Conservation (phyloP, 148 eudicot genomes). For the Amaranthus hypochondriacus region DNA sequence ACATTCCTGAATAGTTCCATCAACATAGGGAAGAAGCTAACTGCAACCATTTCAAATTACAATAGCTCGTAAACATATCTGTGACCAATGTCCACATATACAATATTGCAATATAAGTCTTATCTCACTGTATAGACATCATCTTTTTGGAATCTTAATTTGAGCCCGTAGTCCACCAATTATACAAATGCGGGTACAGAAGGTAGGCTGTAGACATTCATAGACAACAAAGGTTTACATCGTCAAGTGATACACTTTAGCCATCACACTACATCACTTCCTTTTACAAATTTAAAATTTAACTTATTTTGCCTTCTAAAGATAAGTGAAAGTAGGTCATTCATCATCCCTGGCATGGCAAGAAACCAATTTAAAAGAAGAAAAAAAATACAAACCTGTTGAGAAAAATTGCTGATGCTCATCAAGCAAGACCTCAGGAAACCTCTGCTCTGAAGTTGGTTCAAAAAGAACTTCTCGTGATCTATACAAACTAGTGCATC, state of each 20-base stretch:
- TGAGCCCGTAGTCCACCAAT: neutral
- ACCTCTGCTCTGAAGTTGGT: constrained; percentile 95
- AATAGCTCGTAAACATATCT: neutral
- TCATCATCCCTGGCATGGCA: neutral
- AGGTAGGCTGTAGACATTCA: neutral
- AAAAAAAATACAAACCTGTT: constrained; percentile 45
- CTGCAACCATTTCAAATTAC: neutral
- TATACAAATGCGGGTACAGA: neutral
- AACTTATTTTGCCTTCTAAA: neutral
- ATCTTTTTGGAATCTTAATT: neutral
- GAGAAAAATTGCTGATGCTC: constrained; percentile 74
- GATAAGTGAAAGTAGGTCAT: neutral
- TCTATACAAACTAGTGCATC: constrained; percentile 84
- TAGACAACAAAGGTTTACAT: neutral
- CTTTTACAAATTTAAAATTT: neutral
- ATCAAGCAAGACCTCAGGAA: constrained; percentile 85
- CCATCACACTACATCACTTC: neutral
- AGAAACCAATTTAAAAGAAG: neutral
- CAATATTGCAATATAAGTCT: neutral
- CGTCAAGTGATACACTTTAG: neutral
- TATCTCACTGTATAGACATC: neutral
- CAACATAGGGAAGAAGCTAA: neutral
- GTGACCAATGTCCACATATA: neutral
- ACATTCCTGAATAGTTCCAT: neutral
- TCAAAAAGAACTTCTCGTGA: constrained; percentile 85